A percentile compares a stretch with the other conserved stretches of the same genome.
phyloP scores from a whole-genome alignment of 805 yeast species.

The Wickerhamomyces ciferrii region DNA sequence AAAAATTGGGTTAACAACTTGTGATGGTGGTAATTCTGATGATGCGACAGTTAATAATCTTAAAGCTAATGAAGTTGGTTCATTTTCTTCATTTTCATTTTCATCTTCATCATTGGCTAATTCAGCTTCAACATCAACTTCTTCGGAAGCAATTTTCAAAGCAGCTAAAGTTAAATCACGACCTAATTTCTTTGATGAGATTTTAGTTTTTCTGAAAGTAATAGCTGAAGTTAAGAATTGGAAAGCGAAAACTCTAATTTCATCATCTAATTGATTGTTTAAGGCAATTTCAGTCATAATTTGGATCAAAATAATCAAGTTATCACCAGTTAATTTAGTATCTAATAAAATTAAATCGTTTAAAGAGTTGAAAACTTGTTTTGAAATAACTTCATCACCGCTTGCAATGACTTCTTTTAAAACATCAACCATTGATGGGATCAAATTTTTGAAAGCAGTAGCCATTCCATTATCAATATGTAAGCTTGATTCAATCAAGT shows the following conservation, averaged over 20 bases:
- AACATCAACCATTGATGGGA: slow-evolving; percentile 80
- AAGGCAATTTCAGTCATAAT: slow-evolving; percentile 73
- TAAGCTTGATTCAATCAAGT: slow-evolving; percentile 58
- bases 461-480: slow-evolving; percentile 41
- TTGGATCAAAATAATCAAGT: slow-evolving; percentile 61
- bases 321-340: slow-evolving; percentile 71
- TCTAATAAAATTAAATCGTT: slow-evolving; percentile 76
- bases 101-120: slow-evolving; percentile 80
- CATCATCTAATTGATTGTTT: slow-evolving; percentile 66
- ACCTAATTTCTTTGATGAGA: slow-evolving; percentile 78
- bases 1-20: slow-evolving; percentile 77
- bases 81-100: slow-evolving; percentile 88
- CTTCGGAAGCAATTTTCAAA: slow-evolving; percentile 74
- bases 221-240: slow-evolving; percentile 79
- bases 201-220: slow-evolving; percentile 74
- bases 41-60: slow-evolving; percentile 77
- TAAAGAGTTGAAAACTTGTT: slow-evolving; percentile 77
- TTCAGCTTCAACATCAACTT: slow-evolving; percentile 71
- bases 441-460: slow-evolving; percentile 50
- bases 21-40: slow-evolving; percentile 85
- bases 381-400: slow-evolving; percentile 69
- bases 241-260: slow-evolving; percentile 75
- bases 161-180: slow-evolving; percentile 73
- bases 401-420: slow-evolving; percentile 66
- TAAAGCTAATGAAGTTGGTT: slow-evolving; percentile 72